phyloP scores from a whole-genome alignment of 1,139 yeast genomes.

The Zygosaccharomyces pseudobailii region DNA sequence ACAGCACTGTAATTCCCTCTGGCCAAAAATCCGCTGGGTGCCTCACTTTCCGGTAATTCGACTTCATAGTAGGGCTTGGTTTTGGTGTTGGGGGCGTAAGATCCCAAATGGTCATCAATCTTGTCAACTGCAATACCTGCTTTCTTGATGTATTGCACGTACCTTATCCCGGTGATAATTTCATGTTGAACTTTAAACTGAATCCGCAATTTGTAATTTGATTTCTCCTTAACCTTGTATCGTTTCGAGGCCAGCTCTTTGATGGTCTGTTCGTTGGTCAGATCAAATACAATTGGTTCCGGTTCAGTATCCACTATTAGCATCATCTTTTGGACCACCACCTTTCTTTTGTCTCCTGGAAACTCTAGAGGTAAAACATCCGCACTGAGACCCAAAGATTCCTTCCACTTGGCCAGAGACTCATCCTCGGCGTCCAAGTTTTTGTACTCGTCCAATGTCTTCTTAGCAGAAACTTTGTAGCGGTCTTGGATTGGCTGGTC shows the following conservation, averaged over 20 bases:
- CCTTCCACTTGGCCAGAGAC: conserved; percentile 89
- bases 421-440: conserved; percentile 87
- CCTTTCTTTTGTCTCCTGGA: conserved; percentile 70
- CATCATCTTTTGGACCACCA: conserved; percentile 74
- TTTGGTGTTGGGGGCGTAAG: conserved; percentile 84
- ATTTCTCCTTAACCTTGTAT: conserved; percentile 68
- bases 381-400: conserved; percentile 69
- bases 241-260: conserved; percentile 41
- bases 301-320: conserved; percentile 58
- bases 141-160: conserved; percentile 79
- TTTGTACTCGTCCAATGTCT: conserved; percentile 80
- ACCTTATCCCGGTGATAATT: conserved; percentile 84
- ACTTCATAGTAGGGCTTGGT: conserved; percentile 80
- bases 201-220: conserved; percentile 66
- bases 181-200: conserved; percentile 86
- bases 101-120: conserved; percentile 82
- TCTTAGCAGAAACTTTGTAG: conserved; percentile 78
- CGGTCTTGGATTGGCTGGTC: conserved; percentile 64
- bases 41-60: conserved; percentile 78
- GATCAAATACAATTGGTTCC: conserved; percentile 56
- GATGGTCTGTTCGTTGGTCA: conserved; percentile 50
- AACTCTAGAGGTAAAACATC: conserved; percentile 54
- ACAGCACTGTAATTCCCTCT: conserved; percentile 81
- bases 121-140: conserved; percentile 85
- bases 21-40: conserved; percentile 85